These are phyloP conservation scores for Dimocarpus longan DNA, from an alignment of 345 rosid species.

Conservation along the genomic window DNA sequence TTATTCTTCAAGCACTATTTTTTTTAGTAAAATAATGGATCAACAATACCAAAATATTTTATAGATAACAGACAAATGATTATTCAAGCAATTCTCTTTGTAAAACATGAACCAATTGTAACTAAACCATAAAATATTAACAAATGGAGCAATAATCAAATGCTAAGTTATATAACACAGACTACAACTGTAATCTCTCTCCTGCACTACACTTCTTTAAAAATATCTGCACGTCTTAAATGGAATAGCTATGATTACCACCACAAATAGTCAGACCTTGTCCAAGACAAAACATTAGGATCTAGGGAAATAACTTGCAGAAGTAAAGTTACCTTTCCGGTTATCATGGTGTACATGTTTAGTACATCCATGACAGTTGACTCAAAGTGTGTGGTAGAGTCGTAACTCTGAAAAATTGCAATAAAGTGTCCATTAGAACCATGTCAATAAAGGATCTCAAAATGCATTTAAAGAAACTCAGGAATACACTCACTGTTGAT, in stretches of 20 bases:
- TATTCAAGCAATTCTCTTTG: neutral
- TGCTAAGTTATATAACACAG: neutral
- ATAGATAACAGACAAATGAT: neutral
- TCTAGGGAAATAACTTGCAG: neutral
- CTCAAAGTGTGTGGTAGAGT: constrained; percentile 96
- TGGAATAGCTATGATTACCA: neutral
- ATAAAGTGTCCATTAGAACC: neutral
- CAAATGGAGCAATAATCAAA: neutral
- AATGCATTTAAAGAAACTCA: neutral
- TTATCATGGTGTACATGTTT: constrained; percentile 87
- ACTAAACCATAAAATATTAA: neutral
- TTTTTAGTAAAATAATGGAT: neutral
- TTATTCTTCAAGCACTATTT: neutral
- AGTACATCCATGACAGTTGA: constrained; percentile 87
- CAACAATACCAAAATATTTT: neutral
- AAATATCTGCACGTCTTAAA: neutral
- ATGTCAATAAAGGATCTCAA: neutral
- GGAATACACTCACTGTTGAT: constrained; percentile 60
- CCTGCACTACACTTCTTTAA: neutral
- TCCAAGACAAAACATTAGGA: neutral
- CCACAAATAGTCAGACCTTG: neutral
- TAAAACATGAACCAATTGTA: neutral
- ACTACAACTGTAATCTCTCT: neutral
- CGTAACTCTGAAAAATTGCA: constrained; percentile 75
- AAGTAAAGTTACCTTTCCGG: constrained; percentile 74